phyloP scores from a whole-genome alignment of 2,329 filamentous ascomycete genomes.

The Cercospora nicotianae region DNA sequence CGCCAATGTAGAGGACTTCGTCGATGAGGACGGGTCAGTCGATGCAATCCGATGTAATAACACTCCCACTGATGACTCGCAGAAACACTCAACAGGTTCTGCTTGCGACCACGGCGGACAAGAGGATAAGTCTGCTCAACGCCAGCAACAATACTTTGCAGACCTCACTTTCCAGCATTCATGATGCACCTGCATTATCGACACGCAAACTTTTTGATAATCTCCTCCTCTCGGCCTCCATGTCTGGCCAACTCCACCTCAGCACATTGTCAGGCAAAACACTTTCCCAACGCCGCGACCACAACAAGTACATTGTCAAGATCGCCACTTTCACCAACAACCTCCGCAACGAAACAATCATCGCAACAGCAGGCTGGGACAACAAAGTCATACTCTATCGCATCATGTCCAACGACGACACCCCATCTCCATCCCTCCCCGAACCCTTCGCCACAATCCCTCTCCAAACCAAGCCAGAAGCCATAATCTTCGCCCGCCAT shows the following conservation, averaged over 20 bases:
- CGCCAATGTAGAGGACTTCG: slow-evolving; percentile 35
- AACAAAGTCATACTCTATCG: slow-evolving; percentile 56
- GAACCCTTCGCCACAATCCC: slow-evolving; percentile 46
- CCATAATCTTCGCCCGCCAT: slow-evolving; percentile 55
- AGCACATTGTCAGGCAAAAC: slow-evolving; percentile 45
- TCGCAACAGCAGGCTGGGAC: slow-evolving; percentile 64
- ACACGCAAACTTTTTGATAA: slow-evolving; percentile 46
- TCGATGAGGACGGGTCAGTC: slow-evolving; percentile 5
- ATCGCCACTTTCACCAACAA: slow-evolving; percentile 43
- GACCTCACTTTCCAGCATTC: slow-evolving; percentile 43
- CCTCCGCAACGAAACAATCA: slow-evolving; percentile 34
- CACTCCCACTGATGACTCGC: not conserved
- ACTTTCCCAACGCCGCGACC: slow-evolving; percentile 55
- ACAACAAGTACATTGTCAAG: slow-evolving; percentile 60
- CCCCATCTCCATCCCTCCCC: slow-evolving; percentile 30
- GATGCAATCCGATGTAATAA: too few relatives aligned
- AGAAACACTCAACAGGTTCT: slow-evolving; percentile 33
- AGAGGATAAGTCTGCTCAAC: slow-evolving; percentile 51
- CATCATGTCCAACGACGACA: slow-evolving; percentile 12
- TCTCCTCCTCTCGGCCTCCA: slow-evolving; percentile 55
- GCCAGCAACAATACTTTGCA: slow-evolving; percentile 39
- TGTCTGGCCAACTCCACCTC: slow-evolving; percentile 59
- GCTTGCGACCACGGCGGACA: slow-evolving; percentile 50
- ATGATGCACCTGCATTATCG: slow-evolving; percentile 58
- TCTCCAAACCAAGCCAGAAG: slow-evolving; percentile 58